A percentile compares a stretch with the other conserved stretches of the same genome.
phyloP scores from a whole-genome alignment of 2,329 filamentous ascomycete genomes.

The Rugonectria rugulosa region DNA sequence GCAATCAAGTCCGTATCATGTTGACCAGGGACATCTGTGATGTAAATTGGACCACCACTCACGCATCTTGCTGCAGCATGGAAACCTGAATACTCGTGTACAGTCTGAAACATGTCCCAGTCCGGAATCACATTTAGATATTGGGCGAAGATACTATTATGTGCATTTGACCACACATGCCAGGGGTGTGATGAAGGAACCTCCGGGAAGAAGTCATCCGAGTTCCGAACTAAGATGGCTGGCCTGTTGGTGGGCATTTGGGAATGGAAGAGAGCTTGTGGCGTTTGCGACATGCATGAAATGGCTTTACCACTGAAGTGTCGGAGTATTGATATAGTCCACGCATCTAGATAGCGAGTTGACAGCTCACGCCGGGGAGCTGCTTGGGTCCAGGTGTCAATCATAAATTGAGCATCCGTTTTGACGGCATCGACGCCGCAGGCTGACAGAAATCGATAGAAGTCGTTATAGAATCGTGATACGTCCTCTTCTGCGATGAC shows the following conservation, averaged over 20 bases:
- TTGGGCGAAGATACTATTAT: constrained; percentile 83
- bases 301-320: constrained; percentile 82
- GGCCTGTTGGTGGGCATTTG: constrained; percentile 81
- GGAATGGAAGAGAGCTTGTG: constrained; percentile 84
- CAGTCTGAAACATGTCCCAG: constrained; percentile 75
- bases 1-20: constrained; percentile 79
- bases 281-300: constrained; percentile 93
- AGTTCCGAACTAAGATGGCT: constrained; percentile 80
- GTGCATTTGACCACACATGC: constrained; percentile 95
- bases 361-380: constrained; percentile 75
- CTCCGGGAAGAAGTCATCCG: constrained; percentile 90
- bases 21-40: constrained; percentile 87
- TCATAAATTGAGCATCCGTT: constrained; percentile 89
- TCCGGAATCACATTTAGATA: constrained; percentile 89
- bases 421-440: constrained; percentile 88
- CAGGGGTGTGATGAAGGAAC: constrained; percentile 84
- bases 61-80: constrained; percentile 91
- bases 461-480: constrained; percentile 83
- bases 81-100: constrained; percentile 75
- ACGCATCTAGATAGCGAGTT: constrained; percentile 82
- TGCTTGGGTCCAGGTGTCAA: constrained; percentile 77
- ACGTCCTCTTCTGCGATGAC: constrained; percentile 80
- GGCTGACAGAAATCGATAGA: constrained; percentile 80
- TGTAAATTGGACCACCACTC: constrained; percentile 90
- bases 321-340: constrained; percentile 78